These are phyloP conservation scores for Capsaspora owczarzaki DNA, from an alignment of 78 protist genomes.

Conservation along the genomic window DNA sequence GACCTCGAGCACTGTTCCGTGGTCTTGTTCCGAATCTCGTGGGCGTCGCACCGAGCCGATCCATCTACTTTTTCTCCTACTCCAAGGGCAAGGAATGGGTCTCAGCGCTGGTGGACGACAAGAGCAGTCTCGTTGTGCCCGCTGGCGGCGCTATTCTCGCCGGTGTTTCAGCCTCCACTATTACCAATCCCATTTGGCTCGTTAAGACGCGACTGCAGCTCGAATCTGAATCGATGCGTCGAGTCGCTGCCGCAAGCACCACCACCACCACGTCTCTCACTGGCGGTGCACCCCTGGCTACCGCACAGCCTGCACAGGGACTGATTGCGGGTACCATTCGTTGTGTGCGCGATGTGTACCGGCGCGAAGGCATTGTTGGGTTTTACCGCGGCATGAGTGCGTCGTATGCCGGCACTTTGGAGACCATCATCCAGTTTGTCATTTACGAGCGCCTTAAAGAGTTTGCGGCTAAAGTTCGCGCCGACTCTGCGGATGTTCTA, in stretches of 20 bases:
- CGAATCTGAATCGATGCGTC: not conserved
- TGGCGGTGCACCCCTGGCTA: not conserved
- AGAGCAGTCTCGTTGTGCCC: not conserved
- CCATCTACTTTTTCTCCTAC: constrained; percentile 1
- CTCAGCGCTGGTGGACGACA: not conserved
- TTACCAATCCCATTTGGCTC: constrained; percentile 44
- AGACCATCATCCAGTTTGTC: constrained; percentile 31
- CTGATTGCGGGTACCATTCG: not conserved
- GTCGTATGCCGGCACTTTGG: constrained; percentile 3
- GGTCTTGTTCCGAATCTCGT: constrained; percentile 24
- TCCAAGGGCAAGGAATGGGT: not conserved
- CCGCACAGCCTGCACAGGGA: no score
- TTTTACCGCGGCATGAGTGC: constrained; percentile 30
- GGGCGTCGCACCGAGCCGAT: constrained; percentile 12
- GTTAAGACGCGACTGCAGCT: constrained; percentile 37
- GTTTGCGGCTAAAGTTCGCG: no score
- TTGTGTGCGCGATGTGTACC: not conserved
- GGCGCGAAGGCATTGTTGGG: constrained; percentile 22
- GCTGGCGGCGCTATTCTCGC: not conserved
- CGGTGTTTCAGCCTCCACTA: not conserved
- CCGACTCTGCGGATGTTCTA: not conserved
- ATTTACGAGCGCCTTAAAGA: constrained; percentile 32
- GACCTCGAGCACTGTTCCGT: constrained; percentile 10
- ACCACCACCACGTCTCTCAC: not conserved
- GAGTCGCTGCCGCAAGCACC: no score